Evolutionary conservation across 345 rosid genomes (phyloP), one percentile per base, ranked within the genome.

Genomic region (Bruguiera sexangula): DNA sequence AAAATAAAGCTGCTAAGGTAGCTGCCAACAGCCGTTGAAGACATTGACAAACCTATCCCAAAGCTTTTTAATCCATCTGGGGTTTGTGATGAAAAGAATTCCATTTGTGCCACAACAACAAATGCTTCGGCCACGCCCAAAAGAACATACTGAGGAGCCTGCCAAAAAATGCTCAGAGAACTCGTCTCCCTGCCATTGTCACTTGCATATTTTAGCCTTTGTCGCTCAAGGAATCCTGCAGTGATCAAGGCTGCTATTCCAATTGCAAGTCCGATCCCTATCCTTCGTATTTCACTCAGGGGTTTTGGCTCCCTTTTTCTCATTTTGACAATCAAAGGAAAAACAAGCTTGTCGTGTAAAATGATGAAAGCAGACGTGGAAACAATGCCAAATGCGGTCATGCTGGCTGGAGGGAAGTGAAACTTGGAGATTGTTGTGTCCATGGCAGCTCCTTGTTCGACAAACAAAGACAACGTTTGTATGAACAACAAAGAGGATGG

Each of bases 401-500:
- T 70, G 68, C 82, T 71, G 3, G 81, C 82, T 0, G 84, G 88
- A 53, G 84, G 88, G 73, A 71, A 48, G 1, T 76, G 74, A 36
- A 82, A 75, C 26, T 39, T 66, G 1, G 72, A 74, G 69, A 72
- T 60, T 50, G 60, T 51, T 6, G 66, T 64, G 72, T 74, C 59
- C 82, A 72, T 75, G 65, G 85, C 88, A n/a, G 84, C 76, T 3
- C 84, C 78, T 70, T 82, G 85, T 66, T 78, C 73, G n/a, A 78
- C 76, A 30, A 82, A 77, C 58, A 82, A 81, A 52, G 83, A 76
- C 0, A 80, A 65, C 76, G 74, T 69, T 50, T 78, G 79, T 15
- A 78, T 16, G 67, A 70, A 80, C 19, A 76, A 77, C 19, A 76
- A 58, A 4, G 84, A 80, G 16, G 82, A 69, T 39, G 78, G 5